phyloP scores from a whole-genome alignment of 805 yeast genomes.

The Pichia deserticola region DNA sequence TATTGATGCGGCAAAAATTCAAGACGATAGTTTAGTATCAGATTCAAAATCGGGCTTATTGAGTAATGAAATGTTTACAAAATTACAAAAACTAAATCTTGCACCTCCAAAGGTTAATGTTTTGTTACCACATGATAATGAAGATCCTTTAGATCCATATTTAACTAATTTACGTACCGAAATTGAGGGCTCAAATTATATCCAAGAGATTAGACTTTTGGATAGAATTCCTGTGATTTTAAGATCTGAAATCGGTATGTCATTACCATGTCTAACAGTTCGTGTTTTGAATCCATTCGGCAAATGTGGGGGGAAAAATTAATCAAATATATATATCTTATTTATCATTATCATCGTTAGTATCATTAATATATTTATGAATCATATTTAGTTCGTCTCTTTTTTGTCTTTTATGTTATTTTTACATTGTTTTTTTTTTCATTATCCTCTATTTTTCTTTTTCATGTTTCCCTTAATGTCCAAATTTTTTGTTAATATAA shows the following conservation, averaged over 20 bases:
- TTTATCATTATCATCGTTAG: too few relatives aligned
- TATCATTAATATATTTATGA: too few relatives aligned
- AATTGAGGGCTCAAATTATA: slow-evolving; percentile 50
- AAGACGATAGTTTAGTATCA: slow-evolving; percentile 26
- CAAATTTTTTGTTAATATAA: neutral
- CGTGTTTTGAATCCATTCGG: slow-evolving; percentile 82
- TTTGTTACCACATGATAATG: slow-evolving; percentile 8
- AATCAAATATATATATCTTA: neutral
- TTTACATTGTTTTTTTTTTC: neutral
- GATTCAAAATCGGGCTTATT: slow-evolving; percentile 23
- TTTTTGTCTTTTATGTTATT: neutral
- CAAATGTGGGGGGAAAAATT: slow-evolving; percentile 3
- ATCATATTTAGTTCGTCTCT: too few relatives aligned
- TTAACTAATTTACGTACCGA: slow-evolving; percentile 50
- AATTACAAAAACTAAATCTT: slow-evolving; percentile 43
- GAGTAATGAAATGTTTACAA: slow-evolving; percentile 39
- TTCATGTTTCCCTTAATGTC: neutral
- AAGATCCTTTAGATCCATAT: slow-evolving; percentile 47
- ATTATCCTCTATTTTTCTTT: neutral
- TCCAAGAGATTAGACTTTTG: slow-evolving; percentile 79
- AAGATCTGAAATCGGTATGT: slow-evolving; percentile 91
- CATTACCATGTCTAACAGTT: slow-evolving; percentile 90
- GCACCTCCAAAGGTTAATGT: slow-evolving; percentile 11
- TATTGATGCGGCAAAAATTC: slow-evolving; percentile 59
- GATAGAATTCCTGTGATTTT: slow-evolving; percentile 75